A percentile compares a stretch with the other conserved stretches of the same genome.
phyloP scores from a whole-genome alignment of 352 stramenopile genomes.

The Phytophthora citricola region DNA sequence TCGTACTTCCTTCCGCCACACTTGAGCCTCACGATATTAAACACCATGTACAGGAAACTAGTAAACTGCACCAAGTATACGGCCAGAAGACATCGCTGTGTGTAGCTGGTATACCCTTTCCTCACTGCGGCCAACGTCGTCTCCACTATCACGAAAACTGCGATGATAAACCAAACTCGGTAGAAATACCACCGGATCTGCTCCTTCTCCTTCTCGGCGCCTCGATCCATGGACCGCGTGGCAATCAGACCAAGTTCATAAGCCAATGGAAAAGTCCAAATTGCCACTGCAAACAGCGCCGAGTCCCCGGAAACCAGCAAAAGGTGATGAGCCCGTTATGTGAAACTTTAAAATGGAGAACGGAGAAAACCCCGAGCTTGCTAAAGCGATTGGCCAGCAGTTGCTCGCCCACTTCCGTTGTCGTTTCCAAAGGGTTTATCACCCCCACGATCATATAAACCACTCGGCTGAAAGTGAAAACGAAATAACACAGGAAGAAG shows the following conservation, averaged over 20 bases:
- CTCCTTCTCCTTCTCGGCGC: conserved; percentile 46
- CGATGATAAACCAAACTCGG: conserved; percentile 41
- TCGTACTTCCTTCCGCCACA: conserved; percentile 64
- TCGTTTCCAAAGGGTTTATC: conserved; percentile 28
- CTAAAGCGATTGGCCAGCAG: conserved; percentile 34
- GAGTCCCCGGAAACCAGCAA: conserved; percentile 46
- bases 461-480: conserved; percentile 40
- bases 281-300: conserved; percentile 47
- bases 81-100: conserved; percentile 43
- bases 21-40: conserved; percentile 50
- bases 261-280: conserved; percentile 54
- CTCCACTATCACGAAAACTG: conserved; percentile 38
- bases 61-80: conserved; percentile 55
- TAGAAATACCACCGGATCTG: conserved; percentile 45
- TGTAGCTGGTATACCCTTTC: conserved; percentile 55
- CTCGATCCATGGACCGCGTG: conserved; percentile 55
- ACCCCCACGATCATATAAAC: conserved; percentile 46
- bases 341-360: conserved; percentile 50
- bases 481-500: conserved; percentile 58
- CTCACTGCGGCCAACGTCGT: conserved; percentile 33
- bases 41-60: conserved; percentile 59
- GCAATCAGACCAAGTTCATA: conserved; percentile 54
- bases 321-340: conserved; percentile 31
- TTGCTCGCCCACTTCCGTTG: conserved; percentile 6
- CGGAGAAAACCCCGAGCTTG: conserved; percentile 44